These are phyloP conservation scores for Colletotrichum truncatum DNA, from an alignment of 2,329 filamentous ascomycete genomes.

Conservation along the genomic window DNA sequence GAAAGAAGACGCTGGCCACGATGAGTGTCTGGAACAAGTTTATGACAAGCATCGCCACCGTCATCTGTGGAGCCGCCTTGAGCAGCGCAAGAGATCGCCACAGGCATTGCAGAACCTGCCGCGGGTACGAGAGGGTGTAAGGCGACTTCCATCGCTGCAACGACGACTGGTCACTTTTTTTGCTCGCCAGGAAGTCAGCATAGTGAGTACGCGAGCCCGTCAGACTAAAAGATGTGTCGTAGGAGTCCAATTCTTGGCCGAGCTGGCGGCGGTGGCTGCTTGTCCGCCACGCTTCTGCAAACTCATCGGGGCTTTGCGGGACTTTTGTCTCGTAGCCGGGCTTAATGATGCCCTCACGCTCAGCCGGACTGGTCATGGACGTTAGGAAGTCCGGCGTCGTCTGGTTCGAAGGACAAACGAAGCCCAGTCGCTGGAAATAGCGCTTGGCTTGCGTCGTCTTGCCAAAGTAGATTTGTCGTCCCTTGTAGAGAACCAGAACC, in stretches of 20 bases:
- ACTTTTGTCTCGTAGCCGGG: constrained; percentile 44
- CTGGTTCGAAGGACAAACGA: constrained; percentile 60
- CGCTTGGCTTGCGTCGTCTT: constrained; percentile 33
- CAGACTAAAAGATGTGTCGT: background rate
- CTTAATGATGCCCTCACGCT: constrained; percentile 46
- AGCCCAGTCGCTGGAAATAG: constrained; percentile 55
- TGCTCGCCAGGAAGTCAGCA: constrained; percentile 13
- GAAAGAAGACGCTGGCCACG: constrained; percentile 73
- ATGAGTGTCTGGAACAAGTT: constrained; percentile 70
- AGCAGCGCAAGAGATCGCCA: constrained; percentile 32
- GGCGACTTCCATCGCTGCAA: constrained; percentile 29
- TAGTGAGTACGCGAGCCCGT: constrained; percentile 11
- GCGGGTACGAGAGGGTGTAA: constrained; percentile 34
- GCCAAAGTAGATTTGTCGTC: constrained; percentile 66
- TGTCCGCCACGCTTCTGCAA: constrained; percentile 45
- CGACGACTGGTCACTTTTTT: constrained; percentile 14
- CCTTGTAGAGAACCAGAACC: constrained; percentile 73
- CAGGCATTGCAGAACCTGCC: constrained; percentile 33
- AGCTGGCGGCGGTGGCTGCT: constrained; percentile 2
- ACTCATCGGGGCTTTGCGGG: constrained; percentile 48
- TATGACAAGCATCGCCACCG: constrained; percentile 35
- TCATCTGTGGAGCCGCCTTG: constrained; percentile 32
- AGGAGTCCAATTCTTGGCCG: background rate
- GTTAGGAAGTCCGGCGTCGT: constrained; percentile 79
- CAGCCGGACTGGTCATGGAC: constrained; percentile 53